Evolutionary conservation across 2,329 filamentous ascomycete species (phyloP).

Genomic region (Botrytis medusae): DNA sequence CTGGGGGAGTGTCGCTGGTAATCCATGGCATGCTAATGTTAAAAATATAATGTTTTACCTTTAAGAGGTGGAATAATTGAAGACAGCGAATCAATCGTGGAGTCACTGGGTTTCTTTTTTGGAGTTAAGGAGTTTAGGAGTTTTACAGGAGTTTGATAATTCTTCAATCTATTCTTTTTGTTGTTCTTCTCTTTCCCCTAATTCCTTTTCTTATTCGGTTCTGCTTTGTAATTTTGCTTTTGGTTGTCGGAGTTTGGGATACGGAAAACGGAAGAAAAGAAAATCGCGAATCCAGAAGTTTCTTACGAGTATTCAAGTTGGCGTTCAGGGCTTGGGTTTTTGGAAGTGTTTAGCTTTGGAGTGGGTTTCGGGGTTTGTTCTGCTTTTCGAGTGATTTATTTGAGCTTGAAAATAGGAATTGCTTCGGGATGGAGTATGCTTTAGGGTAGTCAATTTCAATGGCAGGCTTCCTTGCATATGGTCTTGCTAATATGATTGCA

Average conservation of each 20-base stretch:
- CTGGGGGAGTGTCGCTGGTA: constrained; percentile 27
- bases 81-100: background rate
- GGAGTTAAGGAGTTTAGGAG: background rate
- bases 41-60: constrained; percentile 43
- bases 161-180: background rate
- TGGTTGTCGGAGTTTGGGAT: background rate
- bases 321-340: background rate
- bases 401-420: background rate
- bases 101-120: no score
- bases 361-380: background rate
- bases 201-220: background rate
- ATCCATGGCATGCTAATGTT: constrained; percentile 37
- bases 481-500: background rate
- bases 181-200: background rate
- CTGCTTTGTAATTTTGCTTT: background rate
- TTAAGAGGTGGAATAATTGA: constrained; percentile 20
- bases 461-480: background rate
- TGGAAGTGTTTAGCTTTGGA: background rate
- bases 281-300: no score
- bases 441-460: background rate
- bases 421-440: background rate
- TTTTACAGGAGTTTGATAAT: background rate
- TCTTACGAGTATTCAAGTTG: background rate
- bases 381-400: background rate
- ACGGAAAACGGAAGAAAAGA: background rate